phyloP scores from a whole-genome alignment of 352 stramenopile species.

The Globisporangium okanoganense region DNA sequence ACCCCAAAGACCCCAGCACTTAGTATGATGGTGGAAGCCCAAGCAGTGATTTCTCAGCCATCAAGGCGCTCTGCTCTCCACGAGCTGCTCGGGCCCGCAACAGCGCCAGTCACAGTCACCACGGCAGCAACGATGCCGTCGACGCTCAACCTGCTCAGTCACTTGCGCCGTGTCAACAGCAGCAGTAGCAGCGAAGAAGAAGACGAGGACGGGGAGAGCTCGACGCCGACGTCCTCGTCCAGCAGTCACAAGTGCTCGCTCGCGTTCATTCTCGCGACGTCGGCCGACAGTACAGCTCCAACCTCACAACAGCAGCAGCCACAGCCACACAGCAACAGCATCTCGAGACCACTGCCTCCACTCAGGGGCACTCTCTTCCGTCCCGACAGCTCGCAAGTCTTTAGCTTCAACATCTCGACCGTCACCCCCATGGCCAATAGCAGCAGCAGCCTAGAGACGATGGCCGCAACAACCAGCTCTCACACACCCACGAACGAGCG shows the following conservation, averaged over 20 bases:
- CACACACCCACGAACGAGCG: slow-evolving; percentile 10
- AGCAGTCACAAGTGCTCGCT: slow-evolving; percentile 46
- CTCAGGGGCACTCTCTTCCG: background rate
- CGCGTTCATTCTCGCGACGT: slow-evolving; percentile 41
- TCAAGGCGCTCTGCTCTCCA: background rate
- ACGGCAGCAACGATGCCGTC: background rate
- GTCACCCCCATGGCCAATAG: slow-evolving; percentile 12
- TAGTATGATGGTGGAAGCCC: too few relatives aligned
- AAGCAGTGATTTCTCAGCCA: background rate
- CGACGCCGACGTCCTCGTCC: slow-evolving; percentile 10
- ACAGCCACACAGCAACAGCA: background rate
- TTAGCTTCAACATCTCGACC: slow-evolving; percentile 21
- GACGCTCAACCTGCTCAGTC: background rate
- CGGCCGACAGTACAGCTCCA: slow-evolving; percentile 19
- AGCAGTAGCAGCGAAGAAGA: background rate
- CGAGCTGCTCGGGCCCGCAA: background rate
- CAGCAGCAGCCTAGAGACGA: background rate
- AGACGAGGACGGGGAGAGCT: background rate
- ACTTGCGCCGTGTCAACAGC: background rate
- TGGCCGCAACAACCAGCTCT: background rate
- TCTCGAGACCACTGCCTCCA: background rate
- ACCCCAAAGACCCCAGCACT: too few relatives aligned
- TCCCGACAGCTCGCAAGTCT: background rate
- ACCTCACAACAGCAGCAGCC: slow-evolving; percentile 8
- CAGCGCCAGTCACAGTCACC: background rate